Conservation (phyloP, 208 protist genomes). For the Trypanosoma vivax region DNA sequence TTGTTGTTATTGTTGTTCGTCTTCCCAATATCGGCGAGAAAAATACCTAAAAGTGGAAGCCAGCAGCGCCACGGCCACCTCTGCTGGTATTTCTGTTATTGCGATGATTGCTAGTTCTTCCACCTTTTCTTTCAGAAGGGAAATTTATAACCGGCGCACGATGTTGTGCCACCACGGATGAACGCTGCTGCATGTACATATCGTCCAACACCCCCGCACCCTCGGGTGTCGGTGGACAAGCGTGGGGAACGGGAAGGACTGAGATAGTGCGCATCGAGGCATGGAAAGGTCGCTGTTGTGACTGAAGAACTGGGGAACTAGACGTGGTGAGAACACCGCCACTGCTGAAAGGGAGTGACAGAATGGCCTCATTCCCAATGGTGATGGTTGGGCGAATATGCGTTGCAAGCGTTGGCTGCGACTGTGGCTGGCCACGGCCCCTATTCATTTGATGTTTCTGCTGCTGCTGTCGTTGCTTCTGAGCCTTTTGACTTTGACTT, state of each 20-base stretch:
- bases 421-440: background rate
- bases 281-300: constrained; percentile 6
- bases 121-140: background rate
- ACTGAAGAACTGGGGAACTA: background rate
- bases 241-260: too few relatives aligned
- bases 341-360: constrained; percentile 6
- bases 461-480: background rate
- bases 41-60: constrained; percentile 2
- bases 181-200: constrained; percentile 2
- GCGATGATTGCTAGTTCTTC: constrained; percentile 3
- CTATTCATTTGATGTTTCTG: background rate
- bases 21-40: too few relatives aligned
- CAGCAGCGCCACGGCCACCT: background rate
- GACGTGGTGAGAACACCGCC: constrained; percentile 3
- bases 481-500: background rate
- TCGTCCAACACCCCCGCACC: constrained; percentile 2
- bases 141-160: background rate
- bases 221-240: background rate
- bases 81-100: background rate
- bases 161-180: constrained; percentile 8
- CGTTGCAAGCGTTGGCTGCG: too few relatives aligned
- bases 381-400: too few relatives aligned
- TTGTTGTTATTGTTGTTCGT: too few relatives aligned
- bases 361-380: constrained; percentile 13
- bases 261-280: too few relatives aligned